These are phyloP conservation scores for Tetragonia tetragonoides DNA, from an alignment of 148 eudicot species.

Conservation along the genomic window DNA sequence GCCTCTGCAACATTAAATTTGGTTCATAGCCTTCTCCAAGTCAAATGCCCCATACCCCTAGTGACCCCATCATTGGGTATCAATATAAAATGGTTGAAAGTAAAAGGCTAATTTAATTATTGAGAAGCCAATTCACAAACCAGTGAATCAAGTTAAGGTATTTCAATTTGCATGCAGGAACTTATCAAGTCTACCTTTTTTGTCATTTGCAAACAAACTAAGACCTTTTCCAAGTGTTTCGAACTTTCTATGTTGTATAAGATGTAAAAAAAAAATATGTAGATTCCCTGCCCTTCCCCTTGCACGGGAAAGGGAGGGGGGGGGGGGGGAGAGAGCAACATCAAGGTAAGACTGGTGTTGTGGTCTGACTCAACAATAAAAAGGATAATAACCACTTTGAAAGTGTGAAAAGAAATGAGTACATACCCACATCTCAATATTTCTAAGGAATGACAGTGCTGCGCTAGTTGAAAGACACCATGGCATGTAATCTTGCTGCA, in stretches of 20 bases:
- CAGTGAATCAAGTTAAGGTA: neutral
- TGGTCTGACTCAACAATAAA: neutral
- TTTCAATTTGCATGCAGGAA: neutral
- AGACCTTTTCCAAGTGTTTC: neutral
- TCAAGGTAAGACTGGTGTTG: neutral
- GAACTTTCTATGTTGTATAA: neutral
- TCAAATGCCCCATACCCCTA: slow-evolving; percentile 35
- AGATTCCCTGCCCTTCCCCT: neutral
- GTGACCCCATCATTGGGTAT: slow-evolving; percentile 25
- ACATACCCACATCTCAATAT: slow-evolving; percentile 92
- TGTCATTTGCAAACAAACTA: neutral
- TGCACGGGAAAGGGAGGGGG: neutral
- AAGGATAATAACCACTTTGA: neutral
- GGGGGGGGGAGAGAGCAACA: neutral
- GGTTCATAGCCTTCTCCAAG: slow-evolving; percentile 42
- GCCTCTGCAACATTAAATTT: slow-evolving; percentile 75
- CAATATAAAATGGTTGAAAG: slow-evolving; percentile 8
- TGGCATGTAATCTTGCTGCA: slow-evolving; percentile 67
- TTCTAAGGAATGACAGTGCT: slow-evolving; percentile 65
- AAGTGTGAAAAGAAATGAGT: neutral
- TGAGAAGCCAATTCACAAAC: neutral
- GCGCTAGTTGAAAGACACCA: slow-evolving; percentile 68
- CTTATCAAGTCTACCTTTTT: neutral
- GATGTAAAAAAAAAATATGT: no score
- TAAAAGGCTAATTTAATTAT: neutral